A percentile compares a stretch with the other conserved stretches of the same genome.
Conservation (phyloP, 345 rosid genomes). For the Eucalyptus erythrocorys region DNA sequence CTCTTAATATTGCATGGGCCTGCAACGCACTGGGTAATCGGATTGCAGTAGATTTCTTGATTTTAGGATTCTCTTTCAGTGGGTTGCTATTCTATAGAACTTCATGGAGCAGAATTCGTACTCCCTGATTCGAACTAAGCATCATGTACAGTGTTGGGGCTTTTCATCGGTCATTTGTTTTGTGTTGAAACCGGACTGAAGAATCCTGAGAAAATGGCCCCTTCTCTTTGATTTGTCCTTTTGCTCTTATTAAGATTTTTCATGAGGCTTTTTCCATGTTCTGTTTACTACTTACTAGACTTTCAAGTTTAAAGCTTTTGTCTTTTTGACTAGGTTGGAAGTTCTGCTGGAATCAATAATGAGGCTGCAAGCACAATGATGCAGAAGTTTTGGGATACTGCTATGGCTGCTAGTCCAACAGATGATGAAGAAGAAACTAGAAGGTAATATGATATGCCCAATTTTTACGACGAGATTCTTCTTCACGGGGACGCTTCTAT, state of each 20-base stretch:
- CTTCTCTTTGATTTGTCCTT: background rate
- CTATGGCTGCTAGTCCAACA: conserved; percentile 62
- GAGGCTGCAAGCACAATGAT: conserved; percentile 80
- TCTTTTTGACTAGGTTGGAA: conserved; percentile 54
- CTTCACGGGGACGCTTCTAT: background rate
- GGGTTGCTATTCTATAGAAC: background rate
- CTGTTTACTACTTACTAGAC: background rate
- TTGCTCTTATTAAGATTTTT: background rate
- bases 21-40: background rate
- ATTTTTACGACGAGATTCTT: background rate
- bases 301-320: background rate
- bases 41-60: background rate
- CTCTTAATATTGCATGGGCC: background rate
- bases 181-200: background rate
- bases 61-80: background rate
- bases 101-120: background rate
- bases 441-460: conserved; percentile 28
- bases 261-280: background rate
- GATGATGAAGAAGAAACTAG: conserved; percentile 82
- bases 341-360: conserved; percentile 48
- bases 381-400: conserved; percentile 99
- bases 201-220: background rate
- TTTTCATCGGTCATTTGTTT: background rate
- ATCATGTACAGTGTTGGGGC: background rate
- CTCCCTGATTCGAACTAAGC: background rate